These are phyloP conservation scores for Uronychia binucleata DNA, from an alignment of 73 alveolate genomes.

Conservation along the genomic window DNA sequence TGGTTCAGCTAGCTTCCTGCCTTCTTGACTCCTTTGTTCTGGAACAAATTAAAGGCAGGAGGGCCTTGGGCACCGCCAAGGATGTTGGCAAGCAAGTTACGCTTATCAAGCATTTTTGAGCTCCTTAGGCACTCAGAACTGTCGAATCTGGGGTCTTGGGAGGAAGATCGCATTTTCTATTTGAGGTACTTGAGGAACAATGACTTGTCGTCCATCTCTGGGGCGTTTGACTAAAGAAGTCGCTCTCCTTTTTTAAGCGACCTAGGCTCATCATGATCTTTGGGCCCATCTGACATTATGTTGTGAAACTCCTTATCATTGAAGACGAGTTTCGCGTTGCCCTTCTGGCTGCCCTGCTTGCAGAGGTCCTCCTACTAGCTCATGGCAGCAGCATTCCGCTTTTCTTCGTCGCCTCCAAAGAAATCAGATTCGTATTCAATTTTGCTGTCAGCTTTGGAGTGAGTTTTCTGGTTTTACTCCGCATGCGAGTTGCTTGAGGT, in stretches of 20 bases:
- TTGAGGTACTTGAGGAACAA: neutral
- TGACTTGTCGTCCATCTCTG: neutral
- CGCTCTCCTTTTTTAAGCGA: too few relatives aligned
- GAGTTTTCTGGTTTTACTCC: too few relatives aligned
- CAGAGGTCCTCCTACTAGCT: neutral
- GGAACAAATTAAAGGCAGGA: too few relatives aligned
- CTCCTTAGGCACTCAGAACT: too few relatives aligned
- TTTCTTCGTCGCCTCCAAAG: neutral
- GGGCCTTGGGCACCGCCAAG: too few relatives aligned
- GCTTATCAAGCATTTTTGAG: too few relatives aligned
- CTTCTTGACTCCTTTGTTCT: too few relatives aligned
- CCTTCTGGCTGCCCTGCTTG: neutral
- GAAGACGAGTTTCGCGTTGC: neutral
- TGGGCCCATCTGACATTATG: neutral
- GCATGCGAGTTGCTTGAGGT: too few relatives aligned
- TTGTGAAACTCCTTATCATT: neutral
- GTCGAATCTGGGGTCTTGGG: too few relatives aligned
- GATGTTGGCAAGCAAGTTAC: too few relatives aligned
- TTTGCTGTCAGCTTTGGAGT: too few relatives aligned
- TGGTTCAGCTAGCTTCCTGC: too few relatives aligned
- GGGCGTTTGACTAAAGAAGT: neutral
- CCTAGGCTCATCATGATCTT: neutral
- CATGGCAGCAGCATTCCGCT: neutral
- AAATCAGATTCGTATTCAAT: neutral
- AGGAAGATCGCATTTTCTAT: neutral